Evolutionary conservation across 768 basidiomycete species (phyloP), one percentile per base, ranked within the genome.

Genomic region (Gloeopeniophorella convolvens): DNA sequence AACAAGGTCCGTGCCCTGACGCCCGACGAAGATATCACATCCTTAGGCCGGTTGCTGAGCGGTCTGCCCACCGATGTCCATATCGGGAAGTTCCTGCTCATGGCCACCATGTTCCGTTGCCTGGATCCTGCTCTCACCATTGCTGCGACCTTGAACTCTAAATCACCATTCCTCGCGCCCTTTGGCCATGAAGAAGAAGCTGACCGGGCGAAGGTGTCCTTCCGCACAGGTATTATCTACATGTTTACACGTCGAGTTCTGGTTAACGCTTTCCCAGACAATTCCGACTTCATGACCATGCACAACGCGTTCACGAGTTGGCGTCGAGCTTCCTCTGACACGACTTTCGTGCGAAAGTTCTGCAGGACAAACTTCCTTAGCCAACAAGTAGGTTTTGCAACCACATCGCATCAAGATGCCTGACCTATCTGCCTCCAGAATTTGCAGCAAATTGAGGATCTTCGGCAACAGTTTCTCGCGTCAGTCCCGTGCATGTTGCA

Each of bases 71-170:
- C 92, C 39, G 95, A 99, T 62, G 94, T 98, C 13, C 91, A 97
- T 63, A 78, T 96, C 3, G 94, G 93, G 32, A 96, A 97, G 70
- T 88, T 97, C 63, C 72, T 98, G 13, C 72, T 98, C 34, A 79
- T 83, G 21, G 85, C 93, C 5, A 82, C 85, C 2, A 64, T 92
- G 32, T 89, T 97, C 65, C 79, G 81, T 37, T 98, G 95, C 63
- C 70, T 98, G 54, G 95, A 98, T 66, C 90, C 94, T 1, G 95
- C 92, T n/a, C 73, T 99, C 42, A 96, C 95, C 5, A 93, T 99
- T 51, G 92, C 91, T 13, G 95, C 95, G 5, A 80, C 89, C 1
- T 70, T 98, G 34, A 94, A 89, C 62, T 85, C 89, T 1, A 98
- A 97, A 65, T 90, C 89, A 1, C 95, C 94, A 0, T 99, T 97